Conservation (phyloP, 176 grass and related monocot genomes). For the Musa schizocarpa region DNA sequence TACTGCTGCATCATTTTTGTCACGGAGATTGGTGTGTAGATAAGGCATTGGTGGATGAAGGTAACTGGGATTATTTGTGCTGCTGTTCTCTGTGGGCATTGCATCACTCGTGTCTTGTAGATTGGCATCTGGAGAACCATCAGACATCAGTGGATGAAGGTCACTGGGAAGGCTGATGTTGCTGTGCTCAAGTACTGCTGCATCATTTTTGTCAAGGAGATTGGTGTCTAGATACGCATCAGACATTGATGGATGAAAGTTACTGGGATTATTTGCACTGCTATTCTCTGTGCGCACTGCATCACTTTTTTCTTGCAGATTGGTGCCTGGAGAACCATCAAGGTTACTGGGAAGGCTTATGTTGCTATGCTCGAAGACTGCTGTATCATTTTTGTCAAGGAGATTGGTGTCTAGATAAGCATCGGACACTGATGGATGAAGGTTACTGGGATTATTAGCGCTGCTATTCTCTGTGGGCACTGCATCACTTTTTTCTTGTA, state of each 20-base stretch:
- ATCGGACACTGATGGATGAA: not conserved
- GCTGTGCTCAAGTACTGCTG: not conserved
- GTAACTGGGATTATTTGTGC: not conserved
- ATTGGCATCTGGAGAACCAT: not conserved
- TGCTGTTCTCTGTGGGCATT: not conserved
- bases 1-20: not conserved
- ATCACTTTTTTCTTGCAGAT: not conserved
- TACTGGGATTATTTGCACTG: not conserved
- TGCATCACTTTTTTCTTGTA: not conserved
- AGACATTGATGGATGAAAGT: not conserved
- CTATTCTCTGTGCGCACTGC: not conserved
- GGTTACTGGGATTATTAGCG: not conserved
- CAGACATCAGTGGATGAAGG: not conserved
- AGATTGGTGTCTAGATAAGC: not conserved
- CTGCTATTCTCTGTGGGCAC: not conserved
- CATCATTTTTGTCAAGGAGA: not conserved
- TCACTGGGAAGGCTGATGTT: not conserved
- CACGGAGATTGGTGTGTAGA: not conserved
- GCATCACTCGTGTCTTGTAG: not conserved
- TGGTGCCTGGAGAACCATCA: slow-evolving; percentile 1
- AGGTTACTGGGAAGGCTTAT: not conserved
- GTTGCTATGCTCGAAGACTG: not conserved
- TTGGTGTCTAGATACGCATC: not conserved
- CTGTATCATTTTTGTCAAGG: not conserved
- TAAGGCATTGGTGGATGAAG: not conserved